Evolutionary conservation across 805 yeast species (phyloP).

Genomic region (Clavispora asparagi): DNA sequence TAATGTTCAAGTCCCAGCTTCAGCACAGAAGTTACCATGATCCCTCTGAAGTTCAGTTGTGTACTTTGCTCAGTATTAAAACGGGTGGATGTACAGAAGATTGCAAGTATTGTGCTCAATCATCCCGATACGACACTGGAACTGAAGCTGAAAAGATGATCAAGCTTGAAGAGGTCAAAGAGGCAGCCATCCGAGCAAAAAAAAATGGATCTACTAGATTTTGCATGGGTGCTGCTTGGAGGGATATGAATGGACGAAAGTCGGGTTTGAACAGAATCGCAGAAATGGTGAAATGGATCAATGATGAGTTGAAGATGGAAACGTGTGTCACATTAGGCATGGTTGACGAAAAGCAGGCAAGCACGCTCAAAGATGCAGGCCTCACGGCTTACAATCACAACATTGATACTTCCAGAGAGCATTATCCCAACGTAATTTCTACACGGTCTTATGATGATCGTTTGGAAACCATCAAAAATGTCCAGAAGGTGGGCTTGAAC

Average conservation of each 20-base stretch:
- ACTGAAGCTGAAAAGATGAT: constrained; percentile 65
- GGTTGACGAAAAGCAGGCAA: constrained; percentile 63
- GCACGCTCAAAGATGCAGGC: constrained; percentile 58
- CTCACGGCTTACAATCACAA: constrained; percentile 80
- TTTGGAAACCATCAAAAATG: constrained; percentile 58
- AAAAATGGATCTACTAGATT: constrained; percentile 70
- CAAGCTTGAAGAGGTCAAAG: constrained; percentile 54
- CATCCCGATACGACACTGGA: constrained; percentile 64
- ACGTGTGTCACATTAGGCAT: constrained; percentile 79
- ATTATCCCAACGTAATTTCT: constrained; percentile 66
- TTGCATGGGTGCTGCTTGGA: constrained; percentile 87
- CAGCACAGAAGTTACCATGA: constrained; percentile 67
- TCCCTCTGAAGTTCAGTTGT: constrained; percentile 65
- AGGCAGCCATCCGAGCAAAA: constrained; percentile 61
- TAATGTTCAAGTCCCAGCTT: constrained; percentile 53
- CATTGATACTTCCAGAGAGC: constrained; percentile 74
- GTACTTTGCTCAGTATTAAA: constrained; percentile 70
- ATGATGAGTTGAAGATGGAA: constrained; percentile 60
- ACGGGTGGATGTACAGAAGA: constrained; percentile 82
- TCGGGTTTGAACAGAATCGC: constrained; percentile 57
- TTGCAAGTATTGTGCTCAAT: constrained; percentile 78
- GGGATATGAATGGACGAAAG: constrained; percentile 77
- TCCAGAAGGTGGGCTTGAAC: constrained; percentile 56
- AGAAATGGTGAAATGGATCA: constrained; percentile 60
- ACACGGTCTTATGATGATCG: constrained; percentile 72